These are phyloP conservation scores for Sphagnum fallax DNA, from an alignment of 228 moss, liverwort and hornwort species.

Conservation along the genomic window DNA sequence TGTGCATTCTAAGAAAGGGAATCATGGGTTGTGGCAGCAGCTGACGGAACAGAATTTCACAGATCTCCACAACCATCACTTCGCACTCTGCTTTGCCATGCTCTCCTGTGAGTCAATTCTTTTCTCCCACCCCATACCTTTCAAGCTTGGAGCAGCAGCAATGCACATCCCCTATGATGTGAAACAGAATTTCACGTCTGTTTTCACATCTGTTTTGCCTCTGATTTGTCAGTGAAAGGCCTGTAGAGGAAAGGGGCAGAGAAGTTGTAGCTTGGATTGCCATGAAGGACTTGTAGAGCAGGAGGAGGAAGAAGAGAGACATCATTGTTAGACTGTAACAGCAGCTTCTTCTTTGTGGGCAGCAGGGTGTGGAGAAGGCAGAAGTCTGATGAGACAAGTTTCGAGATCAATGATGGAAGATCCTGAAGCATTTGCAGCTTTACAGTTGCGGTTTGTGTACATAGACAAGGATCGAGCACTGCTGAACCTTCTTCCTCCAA, in stretches of 20 bases:
- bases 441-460: slow-evolving; percentile 21
- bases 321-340: not conserved
- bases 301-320: not conserved
- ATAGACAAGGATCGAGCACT: slow-evolving; percentile 16
- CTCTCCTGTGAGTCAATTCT: slow-evolving; percentile 19
- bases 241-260: too few relatives aligned
- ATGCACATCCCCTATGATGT: not conserved
- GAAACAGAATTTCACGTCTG: not conserved
- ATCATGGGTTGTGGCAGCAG: slow-evolving; percentile 2
- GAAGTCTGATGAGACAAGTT: slow-evolving; percentile 27
- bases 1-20: not conserved
- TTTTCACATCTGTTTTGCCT: not conserved
- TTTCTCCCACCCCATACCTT: not conserved
- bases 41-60: slow-evolving; percentile 23
- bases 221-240: not conserved
- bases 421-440: slow-evolving; percentile 4
- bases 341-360: not conserved
- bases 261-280: not conserved
- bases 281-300: not conserved
- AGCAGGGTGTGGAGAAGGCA: slow-evolving; percentile 41
- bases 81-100: slow-evolving; percentile 19
- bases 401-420: slow-evolving; percentile 17
- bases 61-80: slow-evolving; percentile 14
- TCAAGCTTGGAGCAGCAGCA: not conserved
- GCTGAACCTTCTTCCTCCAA: slow-evolving; percentile 7